Percentiles rank a stretch among this genome's conserved stretches.
phyloP scores from a whole-genome alignment of 768 basidiomycete species.

The Mycena rosella region DNA sequence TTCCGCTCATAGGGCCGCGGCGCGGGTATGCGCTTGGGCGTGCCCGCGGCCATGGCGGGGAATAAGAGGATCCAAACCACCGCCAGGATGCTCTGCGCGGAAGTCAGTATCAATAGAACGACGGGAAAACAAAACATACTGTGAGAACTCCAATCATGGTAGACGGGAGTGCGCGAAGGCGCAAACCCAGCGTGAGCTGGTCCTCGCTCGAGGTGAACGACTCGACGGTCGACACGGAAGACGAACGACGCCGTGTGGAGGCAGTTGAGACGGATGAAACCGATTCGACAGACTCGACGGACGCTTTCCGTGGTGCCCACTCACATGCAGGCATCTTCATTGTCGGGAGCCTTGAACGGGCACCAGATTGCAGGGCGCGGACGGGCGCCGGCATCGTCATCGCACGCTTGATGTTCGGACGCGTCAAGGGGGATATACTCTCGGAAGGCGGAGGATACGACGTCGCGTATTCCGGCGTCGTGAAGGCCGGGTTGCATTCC shows the following conservation, averaged over 20 bases:
- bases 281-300: neutral
- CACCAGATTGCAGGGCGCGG: slow-evolving; percentile 5
- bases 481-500: slow-evolving; percentile 23
- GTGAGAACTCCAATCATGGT: neutral
- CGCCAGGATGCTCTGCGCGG: neutral
- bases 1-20: neutral
- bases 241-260: slow-evolving; percentile 1
- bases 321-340: neutral
- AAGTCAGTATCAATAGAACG: neutral
- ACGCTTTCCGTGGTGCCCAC: neutral
- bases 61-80: neutral
- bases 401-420: slow-evolving; percentile 8
- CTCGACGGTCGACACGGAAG: slow-evolving; percentile 21
- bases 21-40: neutral
- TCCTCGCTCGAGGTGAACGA: slow-evolving; percentile 22
- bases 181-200: neutral
- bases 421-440: slow-evolving; percentile 19
- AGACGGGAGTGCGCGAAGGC: neutral
- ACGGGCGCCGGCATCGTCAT: slow-evolving; percentile 25
- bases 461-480: slow-evolving; percentile 11
- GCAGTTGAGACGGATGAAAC: neutral
- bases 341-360: neutral
- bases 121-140: neutral
- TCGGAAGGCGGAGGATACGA: neutral
- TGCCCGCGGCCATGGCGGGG: neutral